phyloP scores from a whole-genome alignment of 768 basidiomycete genomes.

The Boletus reticulatus region DNA sequence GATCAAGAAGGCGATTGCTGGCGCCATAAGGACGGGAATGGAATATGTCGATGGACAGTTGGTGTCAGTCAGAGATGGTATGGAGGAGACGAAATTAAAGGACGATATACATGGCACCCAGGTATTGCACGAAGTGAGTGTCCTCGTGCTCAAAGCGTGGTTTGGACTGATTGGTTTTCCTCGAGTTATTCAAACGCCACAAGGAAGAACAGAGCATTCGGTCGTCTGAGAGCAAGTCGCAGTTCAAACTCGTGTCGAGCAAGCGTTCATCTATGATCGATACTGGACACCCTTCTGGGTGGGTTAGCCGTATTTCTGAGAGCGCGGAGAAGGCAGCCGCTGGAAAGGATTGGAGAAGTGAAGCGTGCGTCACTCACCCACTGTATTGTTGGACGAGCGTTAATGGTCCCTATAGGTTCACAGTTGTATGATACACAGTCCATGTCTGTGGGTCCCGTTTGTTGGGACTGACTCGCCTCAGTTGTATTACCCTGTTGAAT shows the following conservation, averaged over 20 bases:
- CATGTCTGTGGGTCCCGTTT: no score
- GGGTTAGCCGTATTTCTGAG: conserved; percentile 57
- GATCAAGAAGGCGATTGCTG: conserved; percentile 57
- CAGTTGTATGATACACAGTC: conserved; percentile 1
- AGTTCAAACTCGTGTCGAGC: conserved; percentile 79
- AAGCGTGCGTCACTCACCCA: conserved; percentile 37
- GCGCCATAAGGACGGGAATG: conserved; percentile 73
- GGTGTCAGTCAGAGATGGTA: conserved; percentile 77
- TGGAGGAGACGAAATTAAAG: conserved; percentile 58
- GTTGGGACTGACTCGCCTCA: background rate
- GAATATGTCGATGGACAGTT: conserved; percentile 91
- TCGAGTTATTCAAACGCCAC: conserved; percentile 59
- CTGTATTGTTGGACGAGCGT: background rate
- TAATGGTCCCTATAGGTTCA: conserved; percentile 14
- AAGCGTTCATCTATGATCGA: conserved; percentile 69
- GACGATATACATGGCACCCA: conserved; percentile 44
- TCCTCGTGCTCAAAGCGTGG: background rate
- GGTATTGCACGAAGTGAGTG: conserved; percentile 56
- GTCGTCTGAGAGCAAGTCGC: conserved; percentile 47
- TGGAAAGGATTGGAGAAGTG: conserved; percentile 54
- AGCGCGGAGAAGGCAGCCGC: conserved; percentile 40
- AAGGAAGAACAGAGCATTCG: conserved; percentile 42
- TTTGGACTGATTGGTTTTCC: background rate
- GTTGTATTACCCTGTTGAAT: no score
- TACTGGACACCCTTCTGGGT: conserved; percentile 65